Conservation (phyloP, 257 asterid species). For the Linaria vulgaris region DNA sequence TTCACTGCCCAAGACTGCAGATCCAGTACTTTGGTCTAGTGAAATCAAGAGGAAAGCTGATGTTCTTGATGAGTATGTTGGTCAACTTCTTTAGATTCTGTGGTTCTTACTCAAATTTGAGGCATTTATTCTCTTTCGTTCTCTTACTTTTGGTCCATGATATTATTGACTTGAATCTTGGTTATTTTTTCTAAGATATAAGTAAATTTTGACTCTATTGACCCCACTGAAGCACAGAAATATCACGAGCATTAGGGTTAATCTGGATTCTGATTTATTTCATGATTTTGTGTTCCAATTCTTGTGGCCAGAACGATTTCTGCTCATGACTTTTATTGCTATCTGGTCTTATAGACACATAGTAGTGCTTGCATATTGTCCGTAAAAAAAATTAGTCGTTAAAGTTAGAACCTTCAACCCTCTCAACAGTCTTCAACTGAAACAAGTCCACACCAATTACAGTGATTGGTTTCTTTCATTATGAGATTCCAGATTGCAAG, state of each 20-base stretch:
- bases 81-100: constrained; percentile 17
- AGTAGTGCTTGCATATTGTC: background rate
- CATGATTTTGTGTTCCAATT: background rate
- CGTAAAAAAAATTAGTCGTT: background rate
- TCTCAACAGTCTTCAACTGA: background rate
- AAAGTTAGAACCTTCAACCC: background rate
- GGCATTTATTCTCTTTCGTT: background rate
- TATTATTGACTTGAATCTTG: background rate
- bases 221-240: background rate
- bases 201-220: background rate
- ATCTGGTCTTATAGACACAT: background rate
- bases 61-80: constrained; percentile 70
- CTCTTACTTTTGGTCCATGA: background rate
- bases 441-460: background rate
- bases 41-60: constrained; percentile 67
- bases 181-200: constrained; percentile 5
- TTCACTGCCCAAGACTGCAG: constrained; percentile 65
- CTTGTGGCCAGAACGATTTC: too few species aligned
- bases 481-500: constrained; percentile 1
- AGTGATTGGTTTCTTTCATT: background rate
- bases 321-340: background rate
- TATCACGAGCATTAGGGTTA: background rate
- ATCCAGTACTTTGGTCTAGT: constrained; percentile 77
- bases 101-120: constrained; percentile 13
- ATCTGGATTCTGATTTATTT: background rate